Conservation (phyloP, 139 green algal species). For the Astrephomene gubernaculifera region DNA sequence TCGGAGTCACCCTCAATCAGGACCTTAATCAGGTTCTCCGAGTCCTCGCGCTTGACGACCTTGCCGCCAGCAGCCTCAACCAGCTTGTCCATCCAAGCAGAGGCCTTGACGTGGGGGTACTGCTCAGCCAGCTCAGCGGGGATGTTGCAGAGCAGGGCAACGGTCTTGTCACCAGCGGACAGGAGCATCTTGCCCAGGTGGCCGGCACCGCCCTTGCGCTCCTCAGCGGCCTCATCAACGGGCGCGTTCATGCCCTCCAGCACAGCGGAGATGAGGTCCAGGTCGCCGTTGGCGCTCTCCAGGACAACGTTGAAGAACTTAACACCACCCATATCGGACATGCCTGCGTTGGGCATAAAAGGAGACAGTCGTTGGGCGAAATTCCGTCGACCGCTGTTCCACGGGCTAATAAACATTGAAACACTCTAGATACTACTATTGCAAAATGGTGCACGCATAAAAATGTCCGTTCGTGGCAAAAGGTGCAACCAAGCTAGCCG, state of each 20-base stretch:
- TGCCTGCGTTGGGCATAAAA: constrained; percentile 33
- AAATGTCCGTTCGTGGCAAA: neutral
- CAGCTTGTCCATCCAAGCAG: constrained; percentile 60
- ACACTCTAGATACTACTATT: no score
- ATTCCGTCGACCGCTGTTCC: no score
- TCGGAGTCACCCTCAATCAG: constrained; percentile 57
- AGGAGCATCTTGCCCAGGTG: constrained; percentile 77
- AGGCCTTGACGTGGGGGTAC: constrained; percentile 65
- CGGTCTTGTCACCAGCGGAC: constrained; percentile 76
- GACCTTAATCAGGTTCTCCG: constrained; percentile 66
- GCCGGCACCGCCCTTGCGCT: constrained; percentile 84
- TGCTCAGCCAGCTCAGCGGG: constrained; percentile 71
- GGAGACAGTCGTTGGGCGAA: no score
- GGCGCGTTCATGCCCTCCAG: constrained; percentile 77
- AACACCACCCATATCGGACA: constrained; percentile 81
- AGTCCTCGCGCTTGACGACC: constrained; percentile 55
- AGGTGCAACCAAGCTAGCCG: neutral
- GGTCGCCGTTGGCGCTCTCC: constrained; percentile 73
- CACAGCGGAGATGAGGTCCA: constrained; percentile 71
- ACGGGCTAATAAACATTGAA: no score
- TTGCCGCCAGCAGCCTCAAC: constrained; percentile 43
- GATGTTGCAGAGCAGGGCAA: constrained; percentile 78
- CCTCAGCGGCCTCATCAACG: constrained; percentile 84
- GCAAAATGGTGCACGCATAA: no score
- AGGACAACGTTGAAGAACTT: constrained; percentile 85